These are phyloP conservation scores for Apiospora malaysiana DNA, from an alignment of 2,329 filamentous ascomycete species.

Conservation along the genomic window DNA sequence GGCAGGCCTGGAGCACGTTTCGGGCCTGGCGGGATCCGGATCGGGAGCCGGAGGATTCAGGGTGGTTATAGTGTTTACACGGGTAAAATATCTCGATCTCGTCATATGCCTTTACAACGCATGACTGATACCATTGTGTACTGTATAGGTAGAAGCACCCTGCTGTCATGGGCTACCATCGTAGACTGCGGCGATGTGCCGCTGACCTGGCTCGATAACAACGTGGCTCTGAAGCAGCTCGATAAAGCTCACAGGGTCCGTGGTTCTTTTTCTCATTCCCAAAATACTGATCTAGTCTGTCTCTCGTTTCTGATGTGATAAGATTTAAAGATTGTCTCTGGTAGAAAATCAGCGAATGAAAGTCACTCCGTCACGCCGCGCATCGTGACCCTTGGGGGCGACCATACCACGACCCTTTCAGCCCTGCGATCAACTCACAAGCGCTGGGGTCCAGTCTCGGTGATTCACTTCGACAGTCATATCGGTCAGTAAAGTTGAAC, in stretches of 20 bases:
- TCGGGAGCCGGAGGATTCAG: conserved; percentile 38
- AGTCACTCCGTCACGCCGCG: conserved; percentile 52
- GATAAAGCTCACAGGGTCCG: conserved; percentile 65
- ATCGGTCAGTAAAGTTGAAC: conserved; percentile 49
- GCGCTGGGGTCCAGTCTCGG: conserved; percentile 63
- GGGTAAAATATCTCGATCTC: conserved; percentile 35
- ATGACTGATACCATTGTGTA: conserved; percentile 28
- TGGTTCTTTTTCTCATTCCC: background rate
- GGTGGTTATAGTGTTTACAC: conserved; percentile 54
- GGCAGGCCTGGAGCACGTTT: conserved; percentile 44
- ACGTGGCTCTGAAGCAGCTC: conserved; percentile 75
- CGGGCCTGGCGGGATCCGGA: conserved; percentile 41
- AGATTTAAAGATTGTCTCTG: conserved; percentile 36
- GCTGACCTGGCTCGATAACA: conserved; percentile 79
- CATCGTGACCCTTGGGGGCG: conserved; percentile 68
- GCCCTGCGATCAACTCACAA: conserved; percentile 64
- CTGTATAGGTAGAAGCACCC: conserved; percentile 61
- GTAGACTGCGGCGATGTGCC: conserved; percentile 83
- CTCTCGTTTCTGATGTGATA: too few species aligned
- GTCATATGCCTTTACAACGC: background rate
- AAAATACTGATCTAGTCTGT: too few species aligned
- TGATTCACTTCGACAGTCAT: conserved; percentile 71
- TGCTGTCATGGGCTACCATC: conserved; percentile 73
- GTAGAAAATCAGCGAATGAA: conserved; percentile 46
- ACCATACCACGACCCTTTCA: conserved; percentile 68